Evolutionary conservation across 331 rosid species (phyloP), one percentile per base, ranked within the genome.

Genomic region (Quercus phellos): DNA sequence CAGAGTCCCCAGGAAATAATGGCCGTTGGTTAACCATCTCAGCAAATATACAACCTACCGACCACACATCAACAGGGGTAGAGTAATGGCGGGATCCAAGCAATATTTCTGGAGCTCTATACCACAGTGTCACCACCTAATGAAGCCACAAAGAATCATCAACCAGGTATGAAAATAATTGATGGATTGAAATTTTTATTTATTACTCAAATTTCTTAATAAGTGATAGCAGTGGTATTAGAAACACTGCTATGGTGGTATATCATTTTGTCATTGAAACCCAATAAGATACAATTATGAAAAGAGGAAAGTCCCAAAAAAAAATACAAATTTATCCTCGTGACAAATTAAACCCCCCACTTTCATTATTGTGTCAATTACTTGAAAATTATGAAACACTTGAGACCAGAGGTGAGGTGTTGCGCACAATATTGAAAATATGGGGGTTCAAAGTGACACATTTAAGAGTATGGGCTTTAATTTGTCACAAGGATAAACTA

Each of bases 1-100:
- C 99, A n/a, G 99, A 95, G 84, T 95, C 99, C 68, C 99, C 99
- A 54, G 98, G 98, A 84, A 95, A 95, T n/a, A 95, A 84, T 51
- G 99, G 94, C 11, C 92, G 87, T 67, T 88, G 91, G 84, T 92
- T 95, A 82, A 93, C 83, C 99, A 95, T 95, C 94, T 95, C 99
- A 32, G 99, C 98, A 89, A 92, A 95, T 85, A 95, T 95, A 79
- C 99, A 95, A 70, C 99, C 99, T 82, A 95, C 99, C 4, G 99
- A 95, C 99, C 99, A 95, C 68, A 95, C 91, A 83, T 95, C 99
- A 56, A 95, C 99, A 5, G 99, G 99, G 55, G 99, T 95, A 54
- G 99, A 95, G 82, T 95, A 95, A 82, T 95, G 96, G 72, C 96
- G 98, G 71, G 99, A 92, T 78, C 99, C 99, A 77, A 95, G 99